These are phyloP conservation scores for Aegilops bicornis DNA, from an alignment of 176 grass and related monocot genomes.

Conservation along the genomic window DNA sequence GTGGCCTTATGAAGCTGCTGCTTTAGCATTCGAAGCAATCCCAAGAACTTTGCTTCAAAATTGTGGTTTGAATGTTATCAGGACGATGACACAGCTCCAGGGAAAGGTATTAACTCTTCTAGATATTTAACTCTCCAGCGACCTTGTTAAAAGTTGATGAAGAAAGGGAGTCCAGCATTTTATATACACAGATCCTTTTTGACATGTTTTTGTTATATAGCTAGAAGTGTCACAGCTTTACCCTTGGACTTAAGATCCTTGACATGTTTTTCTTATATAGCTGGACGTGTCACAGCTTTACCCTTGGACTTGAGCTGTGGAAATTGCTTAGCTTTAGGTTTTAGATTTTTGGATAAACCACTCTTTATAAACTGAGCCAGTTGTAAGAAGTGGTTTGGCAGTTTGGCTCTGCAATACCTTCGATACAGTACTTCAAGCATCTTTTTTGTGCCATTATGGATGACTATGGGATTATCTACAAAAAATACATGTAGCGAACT, in stretches of 20 bases:
- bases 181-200: neutral
- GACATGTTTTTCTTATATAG: neutral
- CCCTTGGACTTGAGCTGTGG: neutral
- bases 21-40: constrained; percentile 94
- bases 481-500: neutral
- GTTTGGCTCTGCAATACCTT: neutral
- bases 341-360: neutral
- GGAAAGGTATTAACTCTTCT: constrained; percentile 62
- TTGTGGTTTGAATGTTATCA: constrained; percentile 94
- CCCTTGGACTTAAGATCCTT: neutral
- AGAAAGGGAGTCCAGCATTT: neutral
- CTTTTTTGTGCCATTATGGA: neutral
- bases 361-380: neutral
- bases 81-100: constrained; percentile 96
- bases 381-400: neutral
- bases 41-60: constrained; percentile 95
- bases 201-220: neutral
- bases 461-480: neutral
- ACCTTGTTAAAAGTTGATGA: neutral
- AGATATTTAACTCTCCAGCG: neutral
- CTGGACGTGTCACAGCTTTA: neutral
- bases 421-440: neutral
- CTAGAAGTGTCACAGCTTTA: neutral
- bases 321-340: neutral
- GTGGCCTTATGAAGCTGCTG: constrained; percentile 99